Evolutionary conservation across 495 filamentous ascomycete species (phyloP).

Genomic region (Penicillium riverlandense): DNA sequence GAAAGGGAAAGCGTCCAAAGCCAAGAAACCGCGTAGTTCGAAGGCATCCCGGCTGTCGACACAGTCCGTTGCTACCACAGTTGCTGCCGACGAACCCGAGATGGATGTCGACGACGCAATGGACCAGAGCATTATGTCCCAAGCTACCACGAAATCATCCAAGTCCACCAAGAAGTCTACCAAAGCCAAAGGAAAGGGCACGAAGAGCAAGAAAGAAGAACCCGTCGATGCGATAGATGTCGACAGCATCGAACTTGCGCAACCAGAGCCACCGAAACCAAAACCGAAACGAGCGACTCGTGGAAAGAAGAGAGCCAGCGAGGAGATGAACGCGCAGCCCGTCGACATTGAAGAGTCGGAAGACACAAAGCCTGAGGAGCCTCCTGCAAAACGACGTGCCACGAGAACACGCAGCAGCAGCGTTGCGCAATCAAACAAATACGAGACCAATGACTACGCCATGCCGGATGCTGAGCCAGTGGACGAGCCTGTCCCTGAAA

Average conservation of each 20-base stretch:
- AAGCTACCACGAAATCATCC: slow-evolving; percentile 35
- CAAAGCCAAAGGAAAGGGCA: slow-evolving; percentile 29
- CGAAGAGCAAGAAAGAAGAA: slow-evolving; percentile 54
- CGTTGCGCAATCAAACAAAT: slow-evolving; percentile 14
- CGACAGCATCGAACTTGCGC: slow-evolving; percentile 16
- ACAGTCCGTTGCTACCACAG: slow-evolving; percentile 50
- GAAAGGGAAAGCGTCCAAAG: slow-evolving; percentile 34
- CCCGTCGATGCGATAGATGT: slow-evolving; percentile 37
- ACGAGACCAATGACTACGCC: slow-evolving; percentile 10
- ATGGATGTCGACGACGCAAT: slow-evolving; percentile 47
- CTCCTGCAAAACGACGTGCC: slow-evolving; percentile 60
- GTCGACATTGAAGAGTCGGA: slow-evolving; percentile 29
- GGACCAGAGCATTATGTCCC: slow-evolving; percentile 63
- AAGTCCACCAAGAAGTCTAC: slow-evolving; percentile 45
- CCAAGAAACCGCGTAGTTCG: slow-evolving; percentile 54
- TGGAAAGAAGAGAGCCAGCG: slow-evolving; percentile 62
- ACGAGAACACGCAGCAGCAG: slow-evolving; percentile 45
- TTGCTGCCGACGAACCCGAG: slow-evolving; percentile 46
- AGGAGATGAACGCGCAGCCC: slow-evolving; percentile 34
- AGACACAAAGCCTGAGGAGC: slow-evolving; percentile 35
- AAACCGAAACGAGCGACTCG: slow-evolving; percentile 34
- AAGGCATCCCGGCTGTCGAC: slow-evolving; percentile 66
- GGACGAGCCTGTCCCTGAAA: slow-evolving; percentile 14
- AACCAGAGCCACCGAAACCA: slow-evolving; percentile 28
- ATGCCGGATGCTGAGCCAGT: slow-evolving; percentile 16